These are phyloP conservation scores for Pseudoturritis turrita DNA, from an alignment of 345 rosid species.

Conservation along the genomic window DNA sequence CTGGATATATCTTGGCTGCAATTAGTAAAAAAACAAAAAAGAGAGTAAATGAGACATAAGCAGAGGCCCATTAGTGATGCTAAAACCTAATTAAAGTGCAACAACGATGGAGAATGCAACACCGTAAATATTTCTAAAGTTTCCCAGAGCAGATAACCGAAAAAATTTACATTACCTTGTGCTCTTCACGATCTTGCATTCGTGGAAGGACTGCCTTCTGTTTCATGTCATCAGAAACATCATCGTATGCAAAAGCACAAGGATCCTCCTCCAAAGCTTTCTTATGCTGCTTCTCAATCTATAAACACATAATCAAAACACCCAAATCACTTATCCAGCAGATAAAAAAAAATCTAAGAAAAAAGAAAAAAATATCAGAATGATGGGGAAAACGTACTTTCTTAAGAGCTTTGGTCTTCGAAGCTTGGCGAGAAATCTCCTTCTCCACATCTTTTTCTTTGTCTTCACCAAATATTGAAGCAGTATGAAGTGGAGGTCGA, in stretches of 20 bases:
- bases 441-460: conserved; percentile 67
- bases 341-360: neutral
- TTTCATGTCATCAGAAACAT: conserved; percentile 79
- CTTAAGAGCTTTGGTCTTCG: conserved; percentile 66
- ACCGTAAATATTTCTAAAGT: neutral
- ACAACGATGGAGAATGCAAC: neutral
- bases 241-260: conserved; percentile 73
- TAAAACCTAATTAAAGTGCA: neutral
- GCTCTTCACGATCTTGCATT: conserved; percentile 55
- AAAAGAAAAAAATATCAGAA: too few relatives aligned
- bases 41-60: neutral
- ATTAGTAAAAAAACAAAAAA: neutral
- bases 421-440: conserved; percentile 73
- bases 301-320: neutral
- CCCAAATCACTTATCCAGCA: neutral
- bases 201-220: conserved; percentile 48
- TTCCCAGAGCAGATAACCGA: too few relatives aligned
- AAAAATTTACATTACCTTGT: conserved; percentile 45
- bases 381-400: conserved; percentile 37
- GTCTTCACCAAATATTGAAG: conserved; percentile 51
- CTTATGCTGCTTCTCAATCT: conserved; percentile 85
- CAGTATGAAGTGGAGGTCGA: conserved; percentile 35
- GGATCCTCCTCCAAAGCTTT: conserved; percentile 87
- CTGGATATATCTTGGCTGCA: conserved; percentile 77
- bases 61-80: neutral